A percentile compares a stretch with the other conserved stretches of the same genome.
Conservation (phyloP, 176 grass and related monocot species). For the Ensete ventricosum region DNA sequence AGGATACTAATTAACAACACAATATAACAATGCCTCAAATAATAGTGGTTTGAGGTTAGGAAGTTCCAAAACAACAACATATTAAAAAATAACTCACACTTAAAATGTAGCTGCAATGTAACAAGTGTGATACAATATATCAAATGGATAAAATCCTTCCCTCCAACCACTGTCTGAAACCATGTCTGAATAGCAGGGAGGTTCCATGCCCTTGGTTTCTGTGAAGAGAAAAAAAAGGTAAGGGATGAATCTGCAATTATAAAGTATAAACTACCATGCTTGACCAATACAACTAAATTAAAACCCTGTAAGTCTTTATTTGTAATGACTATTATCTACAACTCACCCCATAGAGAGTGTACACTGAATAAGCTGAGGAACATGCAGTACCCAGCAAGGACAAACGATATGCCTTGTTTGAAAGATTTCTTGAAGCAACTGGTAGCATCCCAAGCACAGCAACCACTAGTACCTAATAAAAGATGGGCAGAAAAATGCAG, state of each 20-base stretch:
- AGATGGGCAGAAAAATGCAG: neutral
- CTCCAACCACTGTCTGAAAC: slow-evolving; percentile 58
- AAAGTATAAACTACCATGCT: neutral
- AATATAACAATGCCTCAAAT: slow-evolving; percentile 4
- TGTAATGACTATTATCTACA: slow-evolving; percentile 16
- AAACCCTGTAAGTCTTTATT: slow-evolving; percentile 4
- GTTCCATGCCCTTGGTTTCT: slow-evolving; percentile 81
- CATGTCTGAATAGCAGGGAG: slow-evolving; percentile 46
- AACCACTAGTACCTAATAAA: slow-evolving; percentile 56
- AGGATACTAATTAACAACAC: slow-evolving; percentile 14
- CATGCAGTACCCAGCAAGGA: slow-evolving; percentile 85
- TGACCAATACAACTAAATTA: neutral
- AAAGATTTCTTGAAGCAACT: slow-evolving; percentile 48
- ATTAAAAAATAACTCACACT: slow-evolving; percentile 44
- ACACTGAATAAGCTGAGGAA: slow-evolving; percentile 60
- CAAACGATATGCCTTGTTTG: slow-evolving; percentile 66
- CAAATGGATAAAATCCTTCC: slow-evolving; percentile 87
- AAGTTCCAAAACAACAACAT: slow-evolving; percentile 14
- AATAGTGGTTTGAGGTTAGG: slow-evolving; percentile 15
- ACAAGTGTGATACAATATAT: slow-evolving; percentile 84
- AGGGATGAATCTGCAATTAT: neutral
- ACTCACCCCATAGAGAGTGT: slow-evolving; percentile 60
- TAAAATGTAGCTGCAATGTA: slow-evolving; percentile 77
- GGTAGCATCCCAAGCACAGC: slow-evolving; percentile 81
- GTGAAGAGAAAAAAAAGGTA: slow-evolving; percentile 21